Evolutionary conservation across 1,139 yeast species (phyloP), one percentile per base, ranked within the genome.

Genomic region (Martiniozyma asiatica): DNA sequence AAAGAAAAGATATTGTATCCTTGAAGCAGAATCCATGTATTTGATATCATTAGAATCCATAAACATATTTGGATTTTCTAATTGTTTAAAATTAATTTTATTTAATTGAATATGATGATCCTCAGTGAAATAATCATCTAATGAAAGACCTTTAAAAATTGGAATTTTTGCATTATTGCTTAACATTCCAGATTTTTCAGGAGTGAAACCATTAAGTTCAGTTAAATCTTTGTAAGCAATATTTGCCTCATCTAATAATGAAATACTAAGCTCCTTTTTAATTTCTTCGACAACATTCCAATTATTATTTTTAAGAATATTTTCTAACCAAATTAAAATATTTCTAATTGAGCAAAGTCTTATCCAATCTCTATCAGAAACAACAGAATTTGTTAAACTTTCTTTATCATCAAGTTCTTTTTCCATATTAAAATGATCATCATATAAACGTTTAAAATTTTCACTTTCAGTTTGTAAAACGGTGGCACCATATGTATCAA

Each of bases 1-100:
- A 32, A 60, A 59, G 21, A 45, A 41, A 11, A 48, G 16, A 32
- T 44, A 29, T 25, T 50, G 54, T 14, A 50, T 35, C 30, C 53
- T 39, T 10, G 51, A 34, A 7, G 38, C 33, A 8, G 5, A 6
- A 7, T 19, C 13, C 15, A 18, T 20, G n/a, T 28, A 28, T 19
- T 22, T 6, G 9, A 27, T 22, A 10, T 19, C 11, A 17, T 21
- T 19, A n/a, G 13, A 14, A 5, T 16, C 20, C 4, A 14, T 12
- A 17, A 6, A 17, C 6, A 17, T 11, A 23, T 23, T 23, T 15
- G 30, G 14, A 7, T 26, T 30, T 20, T 14, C 4, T 16, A 26
- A 5, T 17, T 29, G 17, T 11, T 22, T 17, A 10, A 26, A 25
- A 14, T 27, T 27, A 8, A 27, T 14, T 9, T 31, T 17, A 10